Conservation (phyloP, 768 basidiomycete genomes). For the Naganishia vaughanmartiniae region DNA sequence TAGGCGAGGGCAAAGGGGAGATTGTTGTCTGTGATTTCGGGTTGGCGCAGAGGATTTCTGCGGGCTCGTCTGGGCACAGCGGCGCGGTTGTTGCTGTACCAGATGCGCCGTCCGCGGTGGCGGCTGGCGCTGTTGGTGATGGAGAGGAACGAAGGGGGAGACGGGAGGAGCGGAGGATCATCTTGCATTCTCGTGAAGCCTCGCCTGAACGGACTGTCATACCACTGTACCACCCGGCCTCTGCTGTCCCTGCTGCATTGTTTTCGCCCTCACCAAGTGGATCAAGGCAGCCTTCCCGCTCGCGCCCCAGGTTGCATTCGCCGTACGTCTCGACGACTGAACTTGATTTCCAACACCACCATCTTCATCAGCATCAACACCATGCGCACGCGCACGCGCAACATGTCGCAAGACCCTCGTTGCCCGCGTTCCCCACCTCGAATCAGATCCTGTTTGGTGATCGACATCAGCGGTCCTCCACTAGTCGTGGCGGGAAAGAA, state of each 20-base stretch:
- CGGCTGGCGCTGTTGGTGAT: neutral
- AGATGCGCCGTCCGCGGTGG: neutral
- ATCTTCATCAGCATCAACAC: neutral
- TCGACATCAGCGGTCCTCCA: slow-evolving; percentile 2
- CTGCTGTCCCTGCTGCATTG: neutral
- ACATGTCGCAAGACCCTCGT: neutral
- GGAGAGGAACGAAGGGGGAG: slow-evolving; percentile 24
- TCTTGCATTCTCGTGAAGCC: slow-evolving; percentile 67
- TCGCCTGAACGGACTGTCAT: slow-evolving; percentile 34
- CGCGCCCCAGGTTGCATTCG: neutral
- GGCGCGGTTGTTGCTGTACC: neutral
- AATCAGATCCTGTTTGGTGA: slow-evolving; percentile 5
- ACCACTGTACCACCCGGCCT: neutral
- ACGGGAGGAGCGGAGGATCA: slow-evolving; percentile 59
- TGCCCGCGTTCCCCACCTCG: slow-evolving; percentile 1
- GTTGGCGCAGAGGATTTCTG: slow-evolving; percentile 42
- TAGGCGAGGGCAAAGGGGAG: slow-evolving; percentile 64
- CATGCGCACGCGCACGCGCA: neutral
- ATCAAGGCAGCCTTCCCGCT: slow-evolving; percentile 11
- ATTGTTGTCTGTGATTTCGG: slow-evolving; percentile 50
- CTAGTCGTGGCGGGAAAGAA: slow-evolving; percentile 3
- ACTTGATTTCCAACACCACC: slow-evolving; percentile 10
- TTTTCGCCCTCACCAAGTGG: slow-evolving; percentile 17
- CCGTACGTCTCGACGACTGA: slow-evolving; percentile 21
- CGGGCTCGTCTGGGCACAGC: too few relatives aligned